A percentile compares a stretch with the other conserved stretches of the same genome.
Conservation (phyloP, 306 rosid genomes). For the Quercus glauca region DNA sequence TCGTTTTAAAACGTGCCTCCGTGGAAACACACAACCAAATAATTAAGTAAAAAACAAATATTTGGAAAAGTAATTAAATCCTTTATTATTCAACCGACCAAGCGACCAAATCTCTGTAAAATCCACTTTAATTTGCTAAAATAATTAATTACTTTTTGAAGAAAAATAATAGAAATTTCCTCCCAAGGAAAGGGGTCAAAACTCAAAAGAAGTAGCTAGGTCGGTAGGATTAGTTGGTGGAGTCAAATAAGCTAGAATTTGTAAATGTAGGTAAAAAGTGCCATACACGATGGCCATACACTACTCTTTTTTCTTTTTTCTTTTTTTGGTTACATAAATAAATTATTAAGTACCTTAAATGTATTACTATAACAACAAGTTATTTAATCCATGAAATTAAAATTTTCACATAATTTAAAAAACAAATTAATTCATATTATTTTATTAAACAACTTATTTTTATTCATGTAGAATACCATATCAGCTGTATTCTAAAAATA, state of each 20-base stretch:
- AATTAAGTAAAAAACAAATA: background rate
- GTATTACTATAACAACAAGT: no score
- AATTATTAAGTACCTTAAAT: no score
- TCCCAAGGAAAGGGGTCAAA: conserved; percentile 10
- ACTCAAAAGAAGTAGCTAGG: conserved; percentile 4
- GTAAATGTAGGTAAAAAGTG: background rate
- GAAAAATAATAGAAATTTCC: background rate
- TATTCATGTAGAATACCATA: no score
- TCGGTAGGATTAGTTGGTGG: background rate
- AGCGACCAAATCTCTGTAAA: conserved; percentile 1
- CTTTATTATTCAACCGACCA: conserved; percentile 2
- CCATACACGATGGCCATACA: no score
- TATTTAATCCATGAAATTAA: no score
- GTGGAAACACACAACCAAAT: background rate
- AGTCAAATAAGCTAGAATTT: background rate
- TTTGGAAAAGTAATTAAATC: no score
- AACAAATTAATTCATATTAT: no score
- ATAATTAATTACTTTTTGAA: background rate
- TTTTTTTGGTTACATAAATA: no score
- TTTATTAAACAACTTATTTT: no score
- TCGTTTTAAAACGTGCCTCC: background rate
- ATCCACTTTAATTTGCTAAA: background rate
- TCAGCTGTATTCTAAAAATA: no score
- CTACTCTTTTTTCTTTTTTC: no score
- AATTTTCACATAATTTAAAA: no score